Evolutionary conservation across 2,329 filamentous ascomycete genomes (phyloP), one percentile per base, ranked within the genome.

Genomic region (Biscogniauxia sp.): DNA sequence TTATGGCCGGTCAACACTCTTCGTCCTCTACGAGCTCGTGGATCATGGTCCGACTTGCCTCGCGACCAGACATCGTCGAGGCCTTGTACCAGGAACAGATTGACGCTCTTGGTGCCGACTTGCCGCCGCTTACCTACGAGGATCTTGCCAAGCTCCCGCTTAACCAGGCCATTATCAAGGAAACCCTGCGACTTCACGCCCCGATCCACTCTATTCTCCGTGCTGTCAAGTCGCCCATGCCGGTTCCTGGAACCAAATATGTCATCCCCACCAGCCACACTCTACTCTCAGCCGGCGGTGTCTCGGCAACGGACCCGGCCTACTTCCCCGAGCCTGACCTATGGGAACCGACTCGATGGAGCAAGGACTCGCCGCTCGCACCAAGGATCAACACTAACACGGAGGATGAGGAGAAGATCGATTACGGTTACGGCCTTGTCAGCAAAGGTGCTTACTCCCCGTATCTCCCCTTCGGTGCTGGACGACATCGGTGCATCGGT

Each of bases 131-230:
- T 53, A 85, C 83, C 54, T 94, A 90, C 73, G 93, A 96, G 66
- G 84, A 89, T 66, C 84, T 97, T 17, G 82, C 88, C 68, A 89
- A 89, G 75, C 84, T 97, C 37, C 87, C 92, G 54, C 85, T 97
- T 20, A 91, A 96, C 80, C 83, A 88, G 69, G 89, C 92, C 69
- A 88, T 96, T 65, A 84, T 97, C 78, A 95, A 94, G 80, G 93
- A 97, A 78, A 96, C 93, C 2, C 88, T 97, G 49, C 90, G 93
- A 64, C 82, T 97, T 17, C 91, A 97, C 75, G 90, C 93, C 1
- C 93, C 93, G 0, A 97, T 98, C 71, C 93, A 97, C 83, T 95
- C 91, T 55, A 96, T 98, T 72, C 86, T 98, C 83, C 92, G 93
- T 70, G 90, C 91, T 69, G 94, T 97, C 75, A 97, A 94, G 80